phyloP scores from a whole-genome alignment of 345 rosid genomes.

The Salix arbutifolia region DNA sequence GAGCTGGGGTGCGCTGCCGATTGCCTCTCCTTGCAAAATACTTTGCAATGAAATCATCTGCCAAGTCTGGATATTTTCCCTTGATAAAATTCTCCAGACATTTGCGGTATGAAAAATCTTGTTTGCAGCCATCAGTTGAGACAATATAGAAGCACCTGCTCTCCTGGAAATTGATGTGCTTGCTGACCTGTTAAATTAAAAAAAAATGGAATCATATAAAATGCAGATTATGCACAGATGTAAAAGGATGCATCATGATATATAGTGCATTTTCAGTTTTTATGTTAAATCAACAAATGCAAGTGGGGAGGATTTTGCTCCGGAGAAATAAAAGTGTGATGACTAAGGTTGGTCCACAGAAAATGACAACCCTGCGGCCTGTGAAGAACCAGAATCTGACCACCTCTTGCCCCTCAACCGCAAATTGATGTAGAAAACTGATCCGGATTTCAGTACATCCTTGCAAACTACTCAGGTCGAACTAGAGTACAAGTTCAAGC shows the following conservation, averaged over 20 bases:
- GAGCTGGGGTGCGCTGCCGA: slow-evolving; percentile 37
- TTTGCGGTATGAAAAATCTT: slow-evolving; percentile 79
- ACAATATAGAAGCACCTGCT: slow-evolving; percentile 75
- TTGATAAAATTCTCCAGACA: slow-evolving; percentile 55
- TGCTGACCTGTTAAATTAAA: slow-evolving; percentile 50
- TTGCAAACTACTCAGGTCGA: neutral
- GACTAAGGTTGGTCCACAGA: neutral
- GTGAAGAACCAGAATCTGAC: neutral
- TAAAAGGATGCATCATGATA: neutral
- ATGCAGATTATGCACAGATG: neutral
- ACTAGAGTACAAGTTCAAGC: neutral
- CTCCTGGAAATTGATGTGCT: slow-evolving; percentile 50
- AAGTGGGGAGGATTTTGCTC: neutral
- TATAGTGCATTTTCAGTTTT: neutral
- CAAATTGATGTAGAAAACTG: neutral
- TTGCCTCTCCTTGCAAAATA: slow-evolving; percentile 52
- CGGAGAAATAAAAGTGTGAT: neutral
- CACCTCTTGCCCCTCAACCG: neutral
- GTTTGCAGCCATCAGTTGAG: slow-evolving; percentile 56
- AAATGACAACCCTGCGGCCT: neutral
- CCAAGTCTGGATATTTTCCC: slow-evolving; percentile 57
- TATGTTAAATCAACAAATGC: neutral
- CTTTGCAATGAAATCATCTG: slow-evolving; percentile 54
- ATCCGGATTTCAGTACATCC: neutral
- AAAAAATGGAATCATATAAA: neutral